Evolutionary conservation across 306 rosid species (phyloP).

Genomic region (Vicia sativa): DNA sequence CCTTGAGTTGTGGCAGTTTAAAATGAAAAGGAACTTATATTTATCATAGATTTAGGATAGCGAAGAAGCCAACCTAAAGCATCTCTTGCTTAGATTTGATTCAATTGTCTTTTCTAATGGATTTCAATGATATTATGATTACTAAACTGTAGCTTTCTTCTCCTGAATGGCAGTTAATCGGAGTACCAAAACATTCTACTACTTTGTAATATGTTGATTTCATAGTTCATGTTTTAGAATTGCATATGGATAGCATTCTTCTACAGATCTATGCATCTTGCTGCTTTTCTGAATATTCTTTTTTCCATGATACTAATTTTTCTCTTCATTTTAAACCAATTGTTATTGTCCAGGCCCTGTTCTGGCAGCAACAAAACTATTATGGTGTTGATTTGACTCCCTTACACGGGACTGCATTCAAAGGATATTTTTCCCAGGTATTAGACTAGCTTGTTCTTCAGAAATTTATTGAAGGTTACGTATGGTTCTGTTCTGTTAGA

Average conservation of each 20-base stretch:
- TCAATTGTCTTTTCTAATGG: constrained; percentile 22
- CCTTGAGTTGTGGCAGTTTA: constrained; percentile 24
- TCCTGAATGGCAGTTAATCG: background rate
- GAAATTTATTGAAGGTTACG: constrained; percentile 25
- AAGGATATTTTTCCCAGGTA: constrained; percentile 96
- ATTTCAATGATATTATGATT: constrained; percentile 32
- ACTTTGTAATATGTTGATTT: constrained; percentile 13
- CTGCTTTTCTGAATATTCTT: constrained; percentile 7
- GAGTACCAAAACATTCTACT: background rate
- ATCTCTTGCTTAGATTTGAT: constrained; percentile 29
- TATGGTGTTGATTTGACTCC: constrained; percentile 93
- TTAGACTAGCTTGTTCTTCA: constrained; percentile 28
- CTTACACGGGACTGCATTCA: constrained; percentile 83
- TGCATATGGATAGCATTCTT: constrained; percentile 21
- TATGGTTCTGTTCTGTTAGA: background rate
- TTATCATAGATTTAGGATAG: constrained; percentile 8
- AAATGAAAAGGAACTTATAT: constrained; percentile 15
- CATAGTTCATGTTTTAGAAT: constrained; percentile 19
- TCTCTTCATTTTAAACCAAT: constrained; percentile 20
- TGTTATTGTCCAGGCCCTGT: constrained; percentile 60
- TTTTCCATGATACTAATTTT: background rate
- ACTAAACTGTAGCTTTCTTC: constrained; percentile 13
- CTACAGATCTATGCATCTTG: background rate
- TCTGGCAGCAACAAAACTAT: constrained; percentile 97
- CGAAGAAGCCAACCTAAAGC: constrained; percentile 3